These are phyloP conservation scores for Theobroma cacao DNA, from an alignment of 345 rosid genomes.

Conservation along the genomic window DNA sequence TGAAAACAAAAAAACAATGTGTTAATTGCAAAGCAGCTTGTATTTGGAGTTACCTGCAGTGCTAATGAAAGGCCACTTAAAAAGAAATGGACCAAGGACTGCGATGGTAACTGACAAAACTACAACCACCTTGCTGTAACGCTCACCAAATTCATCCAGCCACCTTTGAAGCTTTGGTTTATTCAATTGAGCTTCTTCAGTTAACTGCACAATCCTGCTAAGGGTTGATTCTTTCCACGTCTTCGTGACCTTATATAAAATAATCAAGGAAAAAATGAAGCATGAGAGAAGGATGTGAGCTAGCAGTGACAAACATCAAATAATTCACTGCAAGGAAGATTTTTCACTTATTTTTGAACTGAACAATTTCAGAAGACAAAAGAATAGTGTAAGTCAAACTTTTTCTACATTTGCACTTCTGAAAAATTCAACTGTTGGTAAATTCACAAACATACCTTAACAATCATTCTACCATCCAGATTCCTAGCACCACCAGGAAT, in stretches of 20 bases:
- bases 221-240: constrained; percentile 92
- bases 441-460: constrained; percentile 53
- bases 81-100: constrained; percentile 79
- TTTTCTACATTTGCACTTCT: constrained; percentile 7
- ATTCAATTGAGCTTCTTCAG: constrained; percentile 89
- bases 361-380: constrained; percentile 2
- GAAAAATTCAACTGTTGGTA: constrained; percentile 1
- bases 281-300: constrained; percentile 9
- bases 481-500: constrained; percentile 97
- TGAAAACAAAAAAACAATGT: neutral
- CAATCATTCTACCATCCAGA: constrained; percentile 93
- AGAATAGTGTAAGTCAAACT: constrained; percentile 1
- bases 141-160: constrained; percentile 96
- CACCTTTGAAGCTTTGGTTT: constrained; percentile 95
- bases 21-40: neutral
- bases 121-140: constrained; percentile 86
- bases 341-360: neutral
- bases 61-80: constrained; percentile 89
- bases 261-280: constrained; percentile 8
- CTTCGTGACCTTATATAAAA: constrained; percentile 58
- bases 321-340: neutral
- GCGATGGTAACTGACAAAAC: constrained; percentile 77
- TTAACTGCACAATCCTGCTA: constrained; percentile 83
- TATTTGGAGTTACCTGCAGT: constrained; percentile 61
- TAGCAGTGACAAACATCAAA: neutral